Evolutionary conservation across 495 filamentous ascomycete genomes (phyloP).

Genomic region (Neurospora sp.): DNA sequence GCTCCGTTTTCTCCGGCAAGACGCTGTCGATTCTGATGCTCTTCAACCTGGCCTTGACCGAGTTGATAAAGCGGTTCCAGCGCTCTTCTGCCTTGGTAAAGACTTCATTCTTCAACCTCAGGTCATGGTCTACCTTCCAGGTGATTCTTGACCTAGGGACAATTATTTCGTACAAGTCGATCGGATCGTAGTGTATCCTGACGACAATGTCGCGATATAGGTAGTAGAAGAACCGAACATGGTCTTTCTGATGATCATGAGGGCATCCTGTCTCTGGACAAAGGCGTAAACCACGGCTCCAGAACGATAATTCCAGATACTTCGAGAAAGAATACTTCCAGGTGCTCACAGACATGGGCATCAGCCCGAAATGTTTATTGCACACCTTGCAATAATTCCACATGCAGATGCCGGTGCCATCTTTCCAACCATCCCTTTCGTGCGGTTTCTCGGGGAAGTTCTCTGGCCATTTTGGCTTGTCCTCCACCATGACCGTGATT

Average conservation of each 20-base stretch:
- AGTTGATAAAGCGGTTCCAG: slow-evolving; percentile 74
- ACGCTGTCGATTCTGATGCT: slow-evolving; percentile 87
- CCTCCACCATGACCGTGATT: slow-evolving; percentile 78
- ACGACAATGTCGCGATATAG: slow-evolving; percentile 61
- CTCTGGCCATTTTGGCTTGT: slow-evolving; percentile 36
- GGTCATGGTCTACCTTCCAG: slow-evolving; percentile 93
- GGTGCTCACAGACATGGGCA: slow-evolving; percentile 87
- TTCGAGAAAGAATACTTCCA: slow-evolving; percentile 99
- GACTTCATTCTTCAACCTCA: slow-evolving; percentile 86
- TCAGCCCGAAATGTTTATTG: slow-evolving; percentile 75
- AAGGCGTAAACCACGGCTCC: slow-evolving; percentile 74
- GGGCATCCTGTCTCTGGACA: slow-evolving; percentile 69
- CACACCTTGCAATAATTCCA: slow-evolving; percentile 95
- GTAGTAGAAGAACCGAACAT: slow-evolving; percentile 85
- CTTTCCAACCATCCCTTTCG: slow-evolving; percentile 28
- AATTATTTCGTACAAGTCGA: slow-evolving; percentile 89
- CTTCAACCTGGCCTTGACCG: slow-evolving; percentile 71
- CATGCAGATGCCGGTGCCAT: slow-evolving; percentile 72
- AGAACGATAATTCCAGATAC: slow-evolving; percentile 93
- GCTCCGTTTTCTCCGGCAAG: slow-evolving; percentile 69
- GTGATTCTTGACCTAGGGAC: slow-evolving; percentile 83
- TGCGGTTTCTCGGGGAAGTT: slow-evolving; percentile 33
- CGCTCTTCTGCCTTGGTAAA: slow-evolving; percentile 68
- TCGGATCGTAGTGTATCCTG: slow-evolving; percentile 81
- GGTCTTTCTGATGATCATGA: slow-evolving; percentile 86